These are phyloP conservation scores for Anastatica hierochuntica DNA, from an alignment of 345 rosid genomes.

Conservation along the genomic window DNA sequence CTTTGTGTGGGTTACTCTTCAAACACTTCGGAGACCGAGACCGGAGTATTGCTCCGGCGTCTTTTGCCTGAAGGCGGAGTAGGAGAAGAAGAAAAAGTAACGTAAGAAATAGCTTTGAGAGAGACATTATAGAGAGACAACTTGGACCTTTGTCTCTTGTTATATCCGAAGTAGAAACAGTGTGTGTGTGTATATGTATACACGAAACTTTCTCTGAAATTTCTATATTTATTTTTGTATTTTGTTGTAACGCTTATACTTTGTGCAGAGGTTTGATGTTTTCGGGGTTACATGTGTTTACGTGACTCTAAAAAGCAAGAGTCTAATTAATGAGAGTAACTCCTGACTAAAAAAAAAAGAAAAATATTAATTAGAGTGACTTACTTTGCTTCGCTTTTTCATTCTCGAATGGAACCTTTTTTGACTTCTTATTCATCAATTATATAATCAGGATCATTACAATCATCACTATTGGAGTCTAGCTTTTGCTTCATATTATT, in stretches of 20 bases:
- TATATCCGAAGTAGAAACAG: no score
- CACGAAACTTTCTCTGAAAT: not conserved
- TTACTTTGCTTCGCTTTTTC: slow-evolving; percentile 1
- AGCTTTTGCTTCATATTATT: no score
- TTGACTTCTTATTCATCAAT: slow-evolving; percentile 10
- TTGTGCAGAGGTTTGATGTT: not conserved
- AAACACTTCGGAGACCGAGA: not conserved
- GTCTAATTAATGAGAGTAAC: slow-evolving; percentile 6
- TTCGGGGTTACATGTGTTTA: slow-evolving; percentile 5
- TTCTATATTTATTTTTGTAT: not conserved
- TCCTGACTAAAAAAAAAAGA: no score
- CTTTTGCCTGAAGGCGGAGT: not conserved
- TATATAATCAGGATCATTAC: not conserved
- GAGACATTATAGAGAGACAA: slow-evolving; percentile 3
- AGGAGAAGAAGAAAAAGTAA: not conserved
- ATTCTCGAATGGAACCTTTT: slow-evolving; percentile 12
- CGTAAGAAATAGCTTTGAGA: not conserved
- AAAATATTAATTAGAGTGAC: no score
- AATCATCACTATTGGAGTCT: no score
- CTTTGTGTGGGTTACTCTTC: not conserved
- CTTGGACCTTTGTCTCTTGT: not conserved
- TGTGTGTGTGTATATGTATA: no score
- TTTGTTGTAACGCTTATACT: slow-evolving; percentile 18
- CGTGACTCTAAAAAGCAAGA: slow-evolving; percentile 9
- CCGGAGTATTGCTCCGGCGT: not conserved